Evolutionary conservation across 306 rosid species (phyloP).

Genomic region (Lupinus albus): DNA sequence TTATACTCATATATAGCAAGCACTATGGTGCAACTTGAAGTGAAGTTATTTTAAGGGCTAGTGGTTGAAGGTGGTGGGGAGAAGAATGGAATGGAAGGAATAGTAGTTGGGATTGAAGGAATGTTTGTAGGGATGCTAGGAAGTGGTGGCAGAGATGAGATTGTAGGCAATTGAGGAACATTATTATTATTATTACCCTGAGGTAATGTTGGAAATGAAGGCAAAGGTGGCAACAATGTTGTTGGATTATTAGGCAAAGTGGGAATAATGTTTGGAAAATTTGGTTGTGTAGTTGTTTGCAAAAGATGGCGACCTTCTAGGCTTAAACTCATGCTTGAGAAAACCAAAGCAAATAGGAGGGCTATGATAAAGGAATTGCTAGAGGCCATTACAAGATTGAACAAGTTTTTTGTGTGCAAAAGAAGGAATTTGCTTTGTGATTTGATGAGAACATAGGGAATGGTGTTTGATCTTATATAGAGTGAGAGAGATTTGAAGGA

Average conservation of each 20-base stretch:
- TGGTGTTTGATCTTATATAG: conserved; percentile 31
- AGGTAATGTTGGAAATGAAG: conserved; percentile 31
- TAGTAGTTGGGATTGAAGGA: conserved; percentile 38
- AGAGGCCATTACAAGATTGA: conserved; percentile 34
- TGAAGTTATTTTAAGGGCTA: conserved; percentile 35
- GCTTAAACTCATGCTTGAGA: conserved; percentile 36
- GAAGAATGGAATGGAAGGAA: conserved; percentile 44
- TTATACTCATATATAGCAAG: conserved; percentile 8
- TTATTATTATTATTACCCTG: background rate
- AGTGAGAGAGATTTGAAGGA: background rate
- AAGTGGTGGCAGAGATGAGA: conserved; percentile 37
- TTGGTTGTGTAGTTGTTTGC: conserved; percentile 41
- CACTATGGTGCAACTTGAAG: background rate
- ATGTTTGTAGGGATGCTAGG: conserved; percentile 24
- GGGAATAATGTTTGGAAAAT: conserved; percentile 34
- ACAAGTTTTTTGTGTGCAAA: background rate
- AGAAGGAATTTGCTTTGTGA: conserved; percentile 17
- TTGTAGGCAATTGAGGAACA: conserved; percentile 28
- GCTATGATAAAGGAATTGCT: conserved; percentile 16
- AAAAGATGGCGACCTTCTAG: conserved; percentile 41
- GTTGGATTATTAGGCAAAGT: conserved; percentile 34
- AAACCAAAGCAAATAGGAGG: conserved; percentile 28
- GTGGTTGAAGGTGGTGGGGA: conserved; percentile 47
- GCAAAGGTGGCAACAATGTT: conserved; percentile 27
- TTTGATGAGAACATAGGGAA: background rate